Evolutionary conservation across 805 yeast genomes (phyloP).

Genomic region (Candida alai): DNA sequence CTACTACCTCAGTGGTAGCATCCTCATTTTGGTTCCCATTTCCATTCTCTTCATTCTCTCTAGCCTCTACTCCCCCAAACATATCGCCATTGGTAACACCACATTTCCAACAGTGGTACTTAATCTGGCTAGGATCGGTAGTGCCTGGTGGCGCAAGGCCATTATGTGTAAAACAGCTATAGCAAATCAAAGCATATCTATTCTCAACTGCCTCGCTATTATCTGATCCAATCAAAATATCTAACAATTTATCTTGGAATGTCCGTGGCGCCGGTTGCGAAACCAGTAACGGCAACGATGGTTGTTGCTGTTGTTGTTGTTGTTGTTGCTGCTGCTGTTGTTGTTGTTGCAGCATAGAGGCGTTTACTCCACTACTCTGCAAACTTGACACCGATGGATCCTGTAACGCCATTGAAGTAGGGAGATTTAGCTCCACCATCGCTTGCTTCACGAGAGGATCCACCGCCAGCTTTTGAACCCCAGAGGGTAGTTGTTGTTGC

Average conservation of each 20-base stretch:
- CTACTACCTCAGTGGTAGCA: too few relatives aligned
- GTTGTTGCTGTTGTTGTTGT: slow-evolving; percentile 2
- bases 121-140: slow-evolving; percentile 43
- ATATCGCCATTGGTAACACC: slow-evolving; percentile 39
- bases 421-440: too few relatives aligned
- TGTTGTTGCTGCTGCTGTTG: slow-evolving; percentile 4
- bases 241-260: slow-evolving; percentile 36
- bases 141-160: slow-evolving; percentile 78
- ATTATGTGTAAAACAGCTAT: slow-evolving; percentile 63
- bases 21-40: too few relatives aligned
- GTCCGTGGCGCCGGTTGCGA: slow-evolving; percentile 14
- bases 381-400: too few relatives aligned
- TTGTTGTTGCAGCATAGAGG: not conserved
- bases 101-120: slow-evolving; percentile 65
- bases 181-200: slow-evolving; percentile 71
- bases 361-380: too few relatives aligned
- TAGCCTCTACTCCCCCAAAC: too few relatives aligned
- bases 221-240: slow-evolving; percentile 46
- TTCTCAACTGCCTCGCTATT: slow-evolving; percentile 58
- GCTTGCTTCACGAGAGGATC: too few relatives aligned
- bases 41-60: too few relatives aligned
- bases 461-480: too few relatives aligned
- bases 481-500: slow-evolving; percentile 4
- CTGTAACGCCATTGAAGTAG: too few relatives aligned
- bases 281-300: not conserved